Base-by-base conservation (phyloP, 164 flowering plant species). In the Vitis riparia region DNA sequence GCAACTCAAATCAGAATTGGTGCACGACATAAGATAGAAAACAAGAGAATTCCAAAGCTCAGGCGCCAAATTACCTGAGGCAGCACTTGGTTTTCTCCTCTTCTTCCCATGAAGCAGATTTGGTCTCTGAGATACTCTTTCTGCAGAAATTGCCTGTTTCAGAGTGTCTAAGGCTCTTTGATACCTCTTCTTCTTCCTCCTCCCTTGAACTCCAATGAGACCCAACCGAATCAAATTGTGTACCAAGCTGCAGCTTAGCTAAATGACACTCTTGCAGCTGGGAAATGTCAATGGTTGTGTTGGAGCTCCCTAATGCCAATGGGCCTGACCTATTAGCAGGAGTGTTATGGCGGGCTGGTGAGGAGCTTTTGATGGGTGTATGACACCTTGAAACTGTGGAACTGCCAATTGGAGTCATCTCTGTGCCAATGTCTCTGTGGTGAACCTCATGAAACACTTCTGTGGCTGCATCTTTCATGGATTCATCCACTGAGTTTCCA, bases 341-440 rank as follows among this genome's bases (percentile, higher is more conserved):
- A 51, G 99, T 94, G 79, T 92, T 94, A 65, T 94, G 95, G 61
- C 99, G 87, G 0, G 88, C 89, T 2, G 99, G 98, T 0, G 97
- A 92, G 61, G 83, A 80, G 78, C 70, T 78, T 77, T 82, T 87
- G 80, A 83, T 76, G 12, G 97, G 94, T 5, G 92, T 88, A 65
- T 81, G 87, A 71, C 94, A 87, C 70, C 93, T 82, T 5, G 97
- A 86, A 50, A 88, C 82, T 2, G 88, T 88, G 17, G 89, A 86
- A 71, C 97, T 91, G 9, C 90, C 94, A 0, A 88, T 74, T 0
- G 97, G 97, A 19, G 99, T 91, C 97, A 92, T 91, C 75, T 91
- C 97, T 15, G 99, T 94, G 32, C 97, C 99, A 53, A 84, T 59
- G 69, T 94, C 97, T 75, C 88, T 79, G 72, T 86, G 92, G 50